Evolutionary conservation across 2,329 filamentous ascomycete genomes (phyloP), one percentile per base, ranked within the genome.

Genomic region (Talaromyces sp.): DNA sequence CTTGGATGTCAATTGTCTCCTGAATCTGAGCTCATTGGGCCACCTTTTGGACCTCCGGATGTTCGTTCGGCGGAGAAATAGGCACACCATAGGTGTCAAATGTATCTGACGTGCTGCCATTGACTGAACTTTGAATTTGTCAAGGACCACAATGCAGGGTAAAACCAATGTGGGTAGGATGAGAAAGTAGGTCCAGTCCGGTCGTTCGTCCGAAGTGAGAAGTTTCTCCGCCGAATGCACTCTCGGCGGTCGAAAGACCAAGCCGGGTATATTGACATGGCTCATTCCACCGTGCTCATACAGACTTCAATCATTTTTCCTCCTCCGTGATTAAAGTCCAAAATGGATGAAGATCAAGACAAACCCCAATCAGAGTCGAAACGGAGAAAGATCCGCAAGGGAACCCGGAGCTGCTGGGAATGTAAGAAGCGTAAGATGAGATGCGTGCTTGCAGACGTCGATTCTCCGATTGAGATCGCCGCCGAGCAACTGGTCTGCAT

Each of bases 321-420:
- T 9, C 16, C 16, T 42, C 39, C 39, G 39, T 42, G 1, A 18
- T 3, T 18, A 5, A 40, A 18, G n/a, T 40, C 6, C 7, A 42
- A 28, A 48, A 48, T 48, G 44, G 44, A 25, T 28, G 44, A 28
- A 16, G n/a, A 25, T 35, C 33, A 40, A 25, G 12, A 48, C n/a
- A 28, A 48, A 16, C 2, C 5, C 21, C n/a, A 25, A 16, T 37
- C 63, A n/a, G 31, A 56, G 12, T 35, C 21, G 18, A 61, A 57
- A n/a, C 37, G 37, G 31, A 63, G 63, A 56, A 65, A 67, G 54
- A 54, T 60, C n/a, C 60, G 64, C 42, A 64, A 64, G 44, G 63
- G 64, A 12, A 65, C 62, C 8, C 39, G 42, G 25, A 61, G 60
- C 12, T 61, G 60, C 60, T 61, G 60, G 60, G 60, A 55, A 18